Evolutionary conservation across 768 basidiomycete genomes (phyloP).

Genomic region (Paxillus ammoniavirescens): DNA sequence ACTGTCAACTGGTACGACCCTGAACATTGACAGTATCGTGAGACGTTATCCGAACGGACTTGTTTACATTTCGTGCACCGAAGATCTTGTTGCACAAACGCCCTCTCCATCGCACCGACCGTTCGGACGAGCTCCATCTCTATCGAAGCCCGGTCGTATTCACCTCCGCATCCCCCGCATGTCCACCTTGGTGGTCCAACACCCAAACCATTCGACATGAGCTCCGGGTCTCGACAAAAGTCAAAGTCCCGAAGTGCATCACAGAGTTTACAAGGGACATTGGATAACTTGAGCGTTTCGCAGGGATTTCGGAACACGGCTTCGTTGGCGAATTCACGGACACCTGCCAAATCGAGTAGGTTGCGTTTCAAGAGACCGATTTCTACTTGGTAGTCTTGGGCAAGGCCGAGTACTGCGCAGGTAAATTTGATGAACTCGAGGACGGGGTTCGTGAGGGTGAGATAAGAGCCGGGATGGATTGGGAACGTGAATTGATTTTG

Average conservation of each 20-base stretch:
- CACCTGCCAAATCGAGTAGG: slow-evolving; percentile 80
- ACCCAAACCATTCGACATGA: slow-evolving; percentile 58
- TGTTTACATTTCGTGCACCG: slow-evolving; percentile 88
- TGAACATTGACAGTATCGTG: slow-evolving; percentile 84
- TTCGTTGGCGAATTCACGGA: slow-evolving; percentile 84
- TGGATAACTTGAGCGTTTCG: slow-evolving; percentile 78
- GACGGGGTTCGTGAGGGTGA: slow-evolving; percentile 72
- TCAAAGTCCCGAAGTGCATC: slow-evolving; percentile 89
- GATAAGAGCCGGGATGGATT: slow-evolving; percentile 80
- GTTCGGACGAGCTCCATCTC: slow-evolving; percentile 84
- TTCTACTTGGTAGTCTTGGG: slow-evolving; percentile 81
- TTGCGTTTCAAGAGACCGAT: slow-evolving; percentile 87
- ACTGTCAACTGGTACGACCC: slow-evolving; percentile 75
- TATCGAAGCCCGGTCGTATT: slow-evolving; percentile 87
- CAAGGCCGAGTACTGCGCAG: slow-evolving; percentile 78
- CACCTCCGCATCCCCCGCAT: slow-evolving; percentile 71
- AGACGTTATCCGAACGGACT: slow-evolving; percentile 85
- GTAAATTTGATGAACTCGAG: slow-evolving; percentile 89
- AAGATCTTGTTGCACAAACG: slow-evolving; percentile 87
- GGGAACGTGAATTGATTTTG: slow-evolving; percentile 76
- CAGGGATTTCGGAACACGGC: slow-evolving; percentile 91
- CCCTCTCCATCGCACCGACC: slow-evolving; percentile 65
- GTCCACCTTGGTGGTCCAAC: slow-evolving; percentile 58
- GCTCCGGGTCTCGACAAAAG: slow-evolving; percentile 88
- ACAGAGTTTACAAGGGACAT: slow-evolving; percentile 87